Percentiles rank a stretch among this genome's conserved stretches.
phyloP scores from a whole-genome alignment of 2,329 filamentous ascomycete species.

The Periglandula ipomoeae region DNA sequence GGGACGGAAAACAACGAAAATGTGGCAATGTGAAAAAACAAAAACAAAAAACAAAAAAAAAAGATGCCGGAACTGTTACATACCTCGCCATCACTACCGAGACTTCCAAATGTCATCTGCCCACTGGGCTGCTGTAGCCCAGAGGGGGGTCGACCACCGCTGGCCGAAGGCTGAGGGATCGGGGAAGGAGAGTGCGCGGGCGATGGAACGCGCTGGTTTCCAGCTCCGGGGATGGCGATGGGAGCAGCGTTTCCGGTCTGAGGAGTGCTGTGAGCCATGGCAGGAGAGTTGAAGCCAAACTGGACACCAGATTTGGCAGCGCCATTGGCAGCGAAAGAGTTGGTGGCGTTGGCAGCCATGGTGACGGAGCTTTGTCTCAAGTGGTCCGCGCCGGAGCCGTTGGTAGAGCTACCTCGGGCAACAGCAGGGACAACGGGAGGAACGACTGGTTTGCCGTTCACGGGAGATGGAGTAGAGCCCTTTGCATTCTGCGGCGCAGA shows the following conservation, averaged over 20 bases:
- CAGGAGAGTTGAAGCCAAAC: slow-evolving; percentile 72
- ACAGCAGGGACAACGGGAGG: slow-evolving; percentile 60
- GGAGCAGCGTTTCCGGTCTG: slow-evolving; percentile 45
- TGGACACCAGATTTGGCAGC: slow-evolving; percentile 58
- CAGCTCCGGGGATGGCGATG: slow-evolving; percentile 49
- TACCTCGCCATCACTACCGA: slow-evolving; percentile 73
- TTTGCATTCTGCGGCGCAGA: slow-evolving; percentile 48
- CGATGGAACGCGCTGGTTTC: slow-evolving; percentile 64
- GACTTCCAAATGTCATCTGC: slow-evolving; percentile 75
- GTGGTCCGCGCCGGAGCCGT: slow-evolving; percentile 66
- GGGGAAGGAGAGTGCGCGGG: slow-evolving; percentile 85
- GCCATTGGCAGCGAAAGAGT: slow-evolving; percentile 69
- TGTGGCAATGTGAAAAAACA: neutral
- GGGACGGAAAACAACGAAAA: neutral
- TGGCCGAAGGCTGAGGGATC: slow-evolving; percentile 78
- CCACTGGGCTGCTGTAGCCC: slow-evolving; percentile 57
- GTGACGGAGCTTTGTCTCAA: slow-evolving; percentile 82
- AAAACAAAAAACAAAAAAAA: slow-evolving; percentile 5
- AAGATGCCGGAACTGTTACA: too few relatives aligned
- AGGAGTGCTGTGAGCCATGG: slow-evolving; percentile 58
- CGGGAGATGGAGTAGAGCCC: slow-evolving; percentile 60
- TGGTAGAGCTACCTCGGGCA: slow-evolving; percentile 54
- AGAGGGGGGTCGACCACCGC: slow-evolving; percentile 78
- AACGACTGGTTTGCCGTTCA: slow-evolving; percentile 76
- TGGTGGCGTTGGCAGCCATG: slow-evolving; percentile 76